These are phyloP conservation scores for Vigna reflexopilosa DNA, from an alignment of 306 rosid species.

Conservation along the genomic window DNA sequence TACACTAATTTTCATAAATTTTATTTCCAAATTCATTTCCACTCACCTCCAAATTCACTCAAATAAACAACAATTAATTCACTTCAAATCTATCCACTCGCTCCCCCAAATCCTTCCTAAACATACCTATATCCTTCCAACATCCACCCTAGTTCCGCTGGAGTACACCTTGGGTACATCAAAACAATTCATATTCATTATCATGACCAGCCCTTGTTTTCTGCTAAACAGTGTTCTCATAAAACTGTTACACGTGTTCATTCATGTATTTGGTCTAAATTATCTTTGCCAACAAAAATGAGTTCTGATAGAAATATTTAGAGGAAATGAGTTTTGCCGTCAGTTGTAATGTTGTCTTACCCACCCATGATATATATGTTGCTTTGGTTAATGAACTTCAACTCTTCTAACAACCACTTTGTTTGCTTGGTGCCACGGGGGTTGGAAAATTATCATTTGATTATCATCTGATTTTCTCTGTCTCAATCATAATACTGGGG, in stretches of 20 bases:
- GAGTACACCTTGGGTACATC: background rate
- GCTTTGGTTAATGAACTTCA: background rate
- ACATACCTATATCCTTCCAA: too few relatives aligned
- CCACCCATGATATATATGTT: background rate
- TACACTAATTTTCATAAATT: too few relatives aligned
- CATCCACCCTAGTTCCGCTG: too few relatives aligned
- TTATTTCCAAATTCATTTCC: too few relatives aligned
- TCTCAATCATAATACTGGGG: constrained; percentile 6
- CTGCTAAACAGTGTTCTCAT: background rate
- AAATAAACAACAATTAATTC: too few relatives aligned
- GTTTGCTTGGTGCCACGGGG: background rate
- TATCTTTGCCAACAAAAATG: background rate
- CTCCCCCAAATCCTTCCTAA: too few relatives aligned
- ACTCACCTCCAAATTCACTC: too few relatives aligned
- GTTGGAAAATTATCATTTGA: background rate
- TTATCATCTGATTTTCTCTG: background rate
- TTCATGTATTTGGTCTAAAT: background rate
- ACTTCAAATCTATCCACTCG: too few relatives aligned
- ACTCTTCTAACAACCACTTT: background rate
- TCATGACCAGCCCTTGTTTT: background rate
- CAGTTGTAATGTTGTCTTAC: background rate
- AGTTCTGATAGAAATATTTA: background rate
- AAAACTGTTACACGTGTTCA: background rate
- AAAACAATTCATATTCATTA: background rate
- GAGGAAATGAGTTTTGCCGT: background rate